phyloP scores from a whole-genome alignment of 2,329 filamentous ascomycete species.

The Diaporthe sp. region DNA sequence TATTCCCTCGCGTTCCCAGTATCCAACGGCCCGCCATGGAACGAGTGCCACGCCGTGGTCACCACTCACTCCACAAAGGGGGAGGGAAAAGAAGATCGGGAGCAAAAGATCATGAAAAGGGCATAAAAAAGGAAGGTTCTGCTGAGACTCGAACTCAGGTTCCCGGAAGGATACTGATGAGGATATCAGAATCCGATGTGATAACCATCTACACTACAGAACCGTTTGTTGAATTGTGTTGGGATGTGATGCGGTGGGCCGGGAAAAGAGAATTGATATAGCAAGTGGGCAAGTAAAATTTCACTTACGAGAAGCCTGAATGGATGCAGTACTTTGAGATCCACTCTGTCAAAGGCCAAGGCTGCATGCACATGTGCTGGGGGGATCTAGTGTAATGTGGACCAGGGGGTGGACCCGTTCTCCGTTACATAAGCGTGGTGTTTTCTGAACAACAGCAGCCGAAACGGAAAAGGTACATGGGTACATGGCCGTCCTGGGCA shows the following conservation, averaged over 20 bases:
- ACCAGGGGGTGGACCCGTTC: background rate
- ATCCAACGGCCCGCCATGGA: no score
- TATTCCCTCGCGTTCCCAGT: no score
- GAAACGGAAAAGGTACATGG: conserved; percentile 15
- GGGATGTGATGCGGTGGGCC: background rate
- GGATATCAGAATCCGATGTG: conserved; percentile 34
- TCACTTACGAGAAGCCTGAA: background rate
- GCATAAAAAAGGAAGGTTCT: background rate
- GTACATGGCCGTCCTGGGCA: background rate
- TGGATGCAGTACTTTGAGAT: background rate
- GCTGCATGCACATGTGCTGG: background rate
- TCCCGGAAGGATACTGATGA: conserved; percentile 8
- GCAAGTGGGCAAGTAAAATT: background rate
- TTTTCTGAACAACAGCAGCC: background rate
- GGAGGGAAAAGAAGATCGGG: no score
- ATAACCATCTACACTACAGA: conserved; percentile 28
- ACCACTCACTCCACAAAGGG: no score
- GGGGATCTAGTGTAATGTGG: background rate
- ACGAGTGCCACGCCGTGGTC: no score
- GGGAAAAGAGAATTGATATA: background rate
- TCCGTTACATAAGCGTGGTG: conserved; percentile 1
- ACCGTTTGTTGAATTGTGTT: background rate
- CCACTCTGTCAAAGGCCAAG: background rate
- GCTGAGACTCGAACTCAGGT: conserved; percentile 8
- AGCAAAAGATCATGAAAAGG: background rate